Evolutionary conservation across 1,284 basidiomycete genomes (phyloP).

Genomic region (Marasmius fiardii): DNA sequence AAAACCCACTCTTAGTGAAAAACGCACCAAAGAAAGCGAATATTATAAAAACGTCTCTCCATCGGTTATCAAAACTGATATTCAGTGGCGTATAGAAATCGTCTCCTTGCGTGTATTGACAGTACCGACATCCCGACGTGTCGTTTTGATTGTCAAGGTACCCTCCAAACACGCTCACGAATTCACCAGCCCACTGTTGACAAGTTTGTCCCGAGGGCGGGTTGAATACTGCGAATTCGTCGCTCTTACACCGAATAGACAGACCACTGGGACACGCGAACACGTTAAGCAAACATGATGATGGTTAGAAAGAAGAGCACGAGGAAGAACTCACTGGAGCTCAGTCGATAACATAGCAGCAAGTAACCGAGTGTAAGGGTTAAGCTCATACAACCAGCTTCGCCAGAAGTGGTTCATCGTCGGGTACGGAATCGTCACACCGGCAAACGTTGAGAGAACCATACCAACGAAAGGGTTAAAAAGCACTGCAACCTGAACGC

Average conservation of each 20-base stretch:
- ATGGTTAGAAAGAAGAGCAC: slow-evolving; percentile 1
- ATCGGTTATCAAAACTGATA: slow-evolving; percentile 63
- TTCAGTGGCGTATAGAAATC: slow-evolving; percentile 71
- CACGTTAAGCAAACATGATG: slow-evolving; percentile 2
- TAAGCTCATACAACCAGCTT: slow-evolving; percentile 70
- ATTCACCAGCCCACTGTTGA: slow-evolving; percentile 63
- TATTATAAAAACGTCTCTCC: slow-evolving; percentile 75
- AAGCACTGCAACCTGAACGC: slow-evolving; percentile 73
- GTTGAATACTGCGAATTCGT: slow-evolving; percentile 67
- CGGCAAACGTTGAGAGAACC: slow-evolving; percentile 70
- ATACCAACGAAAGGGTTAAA: slow-evolving; percentile 79
- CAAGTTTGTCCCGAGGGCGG: slow-evolving; percentile 81
- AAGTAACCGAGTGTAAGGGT: slow-evolving; percentile 72
- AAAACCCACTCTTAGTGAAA: too few relatives aligned
- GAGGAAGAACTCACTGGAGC: slow-evolving; percentile 53
- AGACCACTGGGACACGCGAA: slow-evolving; percentile 47
- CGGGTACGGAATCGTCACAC: slow-evolving; percentile 78
- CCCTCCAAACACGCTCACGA: slow-evolving; percentile 62
- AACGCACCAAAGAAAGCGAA: slow-evolving; percentile 56
- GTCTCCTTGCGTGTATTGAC: slow-evolving; percentile 66
- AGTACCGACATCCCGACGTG: slow-evolving; percentile 67
- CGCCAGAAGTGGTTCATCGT: slow-evolving; percentile 71
- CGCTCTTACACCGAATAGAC: slow-evolving; percentile 58
- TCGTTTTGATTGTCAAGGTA: slow-evolving; percentile 77
- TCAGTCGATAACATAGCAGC: slow-evolving; percentile 78